Evolutionary conservation across 1,139 yeast genomes (phyloP), one percentile per base, ranked within the genome.

Genomic region (Meyerozyma guilliermondii): DNA sequence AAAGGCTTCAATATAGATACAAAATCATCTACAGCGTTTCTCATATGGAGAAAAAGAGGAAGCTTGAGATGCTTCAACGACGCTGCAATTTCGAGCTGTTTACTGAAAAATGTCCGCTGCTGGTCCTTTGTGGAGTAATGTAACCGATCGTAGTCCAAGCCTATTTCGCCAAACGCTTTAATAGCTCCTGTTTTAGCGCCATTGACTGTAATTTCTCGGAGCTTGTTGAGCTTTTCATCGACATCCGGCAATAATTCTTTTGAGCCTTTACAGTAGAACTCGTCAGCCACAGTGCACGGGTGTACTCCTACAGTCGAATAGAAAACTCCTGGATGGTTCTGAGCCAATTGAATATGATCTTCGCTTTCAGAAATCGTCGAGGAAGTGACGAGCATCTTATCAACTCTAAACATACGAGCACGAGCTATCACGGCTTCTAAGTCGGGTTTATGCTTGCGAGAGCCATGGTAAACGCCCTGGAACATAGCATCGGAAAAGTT

Each of bases 401-500:
- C 66, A 7, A 91, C 96, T 46, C 84, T 76, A 51, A 80, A 76
- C 11, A 72, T 62, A 41, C 68, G 69, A 0, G 97, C 95, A 38
- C 96, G 71, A 9, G 71, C 59, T 8, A 92, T 66, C 5, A 92
- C 87, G 14, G 71, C 66, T 13, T 66, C 68, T 7, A 87, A 62
- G 60, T 92, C 98, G 7, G 76, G 62, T 1, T 76, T 76, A 59
- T 92, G 98, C 43, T 76, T 71, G 6, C 59, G 51, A 24, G 81
- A 77, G 13, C 86, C 91, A 50, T 87, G 78, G 59, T 92, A 92
- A 17, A 62, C 51, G 1, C 98, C 98, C 40, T 73, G 76, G 60
- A 87, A 94, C 91, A 91, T 92, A 9, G 80, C 70, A 59, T 92
- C 98, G 1, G 96, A 84, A 55, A 92, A 75, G 59, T 92, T 92